phyloP scores from a whole-genome alignment of 2,329 filamentous ascomycete species.

The Aureobasidium pullulans region DNA sequence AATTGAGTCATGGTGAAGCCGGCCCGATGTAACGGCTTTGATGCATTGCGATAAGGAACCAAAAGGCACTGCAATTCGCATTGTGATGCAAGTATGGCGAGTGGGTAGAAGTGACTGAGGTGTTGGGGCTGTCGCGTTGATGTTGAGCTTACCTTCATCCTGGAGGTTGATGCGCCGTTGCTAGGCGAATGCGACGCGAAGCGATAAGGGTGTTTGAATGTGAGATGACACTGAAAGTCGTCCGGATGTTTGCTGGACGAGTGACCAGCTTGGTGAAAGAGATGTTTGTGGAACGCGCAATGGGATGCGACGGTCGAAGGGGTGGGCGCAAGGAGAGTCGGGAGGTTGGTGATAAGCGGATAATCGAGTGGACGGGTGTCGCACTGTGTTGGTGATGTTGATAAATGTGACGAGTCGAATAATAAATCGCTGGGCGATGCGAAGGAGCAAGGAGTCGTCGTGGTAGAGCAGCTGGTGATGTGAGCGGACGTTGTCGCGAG shows the following conservation, averaged over 20 bases:
- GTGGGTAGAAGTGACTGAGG: too few relatives aligned
- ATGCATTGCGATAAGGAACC: neutral
- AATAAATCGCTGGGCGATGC: neutral
- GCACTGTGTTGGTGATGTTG: neutral
- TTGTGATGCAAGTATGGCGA: neutral
- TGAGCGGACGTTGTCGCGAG: neutral
- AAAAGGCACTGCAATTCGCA: neutral
- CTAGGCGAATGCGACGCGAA: neutral
- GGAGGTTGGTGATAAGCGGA: neutral
- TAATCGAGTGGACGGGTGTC: neutral
- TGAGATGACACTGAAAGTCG: neutral
- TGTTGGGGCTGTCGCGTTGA: neutral
- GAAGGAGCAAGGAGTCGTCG: neutral
- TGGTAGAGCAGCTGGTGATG: neutral
- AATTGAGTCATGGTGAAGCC: neutral
- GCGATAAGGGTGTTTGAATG: neutral
- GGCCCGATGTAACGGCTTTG: neutral
- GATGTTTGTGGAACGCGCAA: neutral
- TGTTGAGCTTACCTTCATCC: conserved; percentile 15
- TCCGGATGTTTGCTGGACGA: neutral
- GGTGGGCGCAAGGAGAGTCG: neutral
- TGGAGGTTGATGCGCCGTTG: conserved; percentile 2
- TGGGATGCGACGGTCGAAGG: neutral
- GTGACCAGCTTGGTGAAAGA: neutral
- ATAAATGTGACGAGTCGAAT: neutral